phyloP scores from a whole-genome alignment of 2,329 filamentous ascomycete species.

The Tolypocladium ophioglossoides region DNA sequence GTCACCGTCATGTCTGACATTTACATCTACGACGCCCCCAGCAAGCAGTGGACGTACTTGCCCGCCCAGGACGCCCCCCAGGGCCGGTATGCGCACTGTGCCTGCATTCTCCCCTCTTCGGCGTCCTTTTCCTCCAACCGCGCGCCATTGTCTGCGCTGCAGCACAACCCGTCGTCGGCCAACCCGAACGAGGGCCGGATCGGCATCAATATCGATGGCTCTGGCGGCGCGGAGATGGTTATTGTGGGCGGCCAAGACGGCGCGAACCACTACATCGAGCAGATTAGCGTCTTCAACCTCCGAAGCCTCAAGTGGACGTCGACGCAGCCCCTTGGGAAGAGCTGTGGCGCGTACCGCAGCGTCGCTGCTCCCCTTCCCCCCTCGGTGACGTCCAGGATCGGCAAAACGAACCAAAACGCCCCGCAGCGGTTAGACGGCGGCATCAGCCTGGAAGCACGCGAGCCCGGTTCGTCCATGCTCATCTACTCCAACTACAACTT shows the following conservation, averaged over 20 bases:
- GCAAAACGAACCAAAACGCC: conserved; percentile 40
- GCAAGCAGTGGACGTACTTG: conserved; percentile 76
- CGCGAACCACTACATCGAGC: conserved; percentile 97
- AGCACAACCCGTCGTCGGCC: conserved; percentile 76
- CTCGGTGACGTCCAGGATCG: conserved; percentile 54
- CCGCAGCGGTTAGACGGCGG: conserved; percentile 31
- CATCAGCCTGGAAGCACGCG: conserved; percentile 42
- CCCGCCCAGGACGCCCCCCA: conserved; percentile 74
- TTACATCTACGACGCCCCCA: conserved; percentile 82
- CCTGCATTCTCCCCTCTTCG: conserved; percentile 80
- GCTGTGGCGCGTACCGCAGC: conserved; percentile 91
- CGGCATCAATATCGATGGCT: conserved; percentile 80
- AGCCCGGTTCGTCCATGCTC: conserved; percentile 65
- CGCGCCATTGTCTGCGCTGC: conserved; percentile 75
- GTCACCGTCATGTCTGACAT: conserved; percentile 98
- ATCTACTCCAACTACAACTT: conserved; percentile 99
- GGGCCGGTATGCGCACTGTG: conserved; percentile 93
- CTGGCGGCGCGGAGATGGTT: conserved; percentile 91
- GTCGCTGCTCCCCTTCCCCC: conserved; percentile 78
- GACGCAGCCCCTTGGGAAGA: conserved; percentile 76
- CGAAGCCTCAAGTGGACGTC: conserved; percentile 92
- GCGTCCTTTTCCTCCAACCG: conserved; percentile 77
- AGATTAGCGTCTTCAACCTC: conserved; percentile 96
- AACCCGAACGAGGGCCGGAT: conserved; percentile 81
- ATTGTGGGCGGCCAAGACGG: conserved; percentile 94